Percentiles rank a stretch among this genome's conserved stretches.
Conservation (phyloP, 352 stramenopile species). For the Phytophthora litchii region DNA sequence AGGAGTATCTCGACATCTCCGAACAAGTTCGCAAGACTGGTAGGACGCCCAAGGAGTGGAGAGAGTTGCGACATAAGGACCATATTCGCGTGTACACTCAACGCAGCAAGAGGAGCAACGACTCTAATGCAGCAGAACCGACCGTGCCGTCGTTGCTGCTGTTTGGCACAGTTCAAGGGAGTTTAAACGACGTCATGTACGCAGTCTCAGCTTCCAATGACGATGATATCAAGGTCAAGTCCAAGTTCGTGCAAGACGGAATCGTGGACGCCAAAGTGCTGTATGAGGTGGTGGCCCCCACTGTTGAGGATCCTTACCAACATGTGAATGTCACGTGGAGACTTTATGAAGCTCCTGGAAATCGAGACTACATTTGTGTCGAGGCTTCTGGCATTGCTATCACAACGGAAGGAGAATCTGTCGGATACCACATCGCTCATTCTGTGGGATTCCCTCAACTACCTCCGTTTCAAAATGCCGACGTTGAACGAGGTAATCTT, state of each 20-base stretch:
- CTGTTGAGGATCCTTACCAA: constrained; percentile 36
- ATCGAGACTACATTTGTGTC: constrained; percentile 51
- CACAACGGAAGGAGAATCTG: constrained; percentile 24
- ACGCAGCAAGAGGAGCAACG: constrained; percentile 16
- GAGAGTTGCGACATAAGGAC: constrained; percentile 36
- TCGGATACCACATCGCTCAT: constrained; percentile 58
- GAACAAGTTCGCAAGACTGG: constrained; percentile 39
- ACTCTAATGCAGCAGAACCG: neutral
- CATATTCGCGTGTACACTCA: constrained; percentile 33
- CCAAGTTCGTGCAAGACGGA: constrained; percentile 46
- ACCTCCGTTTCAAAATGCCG: constrained; percentile 24
- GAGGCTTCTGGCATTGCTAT: constrained; percentile 38
- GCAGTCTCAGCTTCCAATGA: constrained; percentile 33
- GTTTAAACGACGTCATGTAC: constrained; percentile 55
- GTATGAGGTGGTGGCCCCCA: constrained; percentile 16
- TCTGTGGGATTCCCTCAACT: constrained; percentile 52
- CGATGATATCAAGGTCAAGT: constrained; percentile 41
- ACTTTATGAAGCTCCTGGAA: constrained; percentile 23
- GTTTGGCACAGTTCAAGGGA: constrained; percentile 32
- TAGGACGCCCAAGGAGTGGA: constrained; percentile 30
- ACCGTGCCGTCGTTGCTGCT: constrained; percentile 29
- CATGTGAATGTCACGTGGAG: constrained; percentile 51
- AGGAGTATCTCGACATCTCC: constrained; percentile 43
- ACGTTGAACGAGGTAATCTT: constrained; percentile 38
- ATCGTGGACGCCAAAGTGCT: constrained; percentile 35